phyloP scores from a whole-genome alignment of 169 alveolate species.

The Cardiosporidium cionae region DNA sequence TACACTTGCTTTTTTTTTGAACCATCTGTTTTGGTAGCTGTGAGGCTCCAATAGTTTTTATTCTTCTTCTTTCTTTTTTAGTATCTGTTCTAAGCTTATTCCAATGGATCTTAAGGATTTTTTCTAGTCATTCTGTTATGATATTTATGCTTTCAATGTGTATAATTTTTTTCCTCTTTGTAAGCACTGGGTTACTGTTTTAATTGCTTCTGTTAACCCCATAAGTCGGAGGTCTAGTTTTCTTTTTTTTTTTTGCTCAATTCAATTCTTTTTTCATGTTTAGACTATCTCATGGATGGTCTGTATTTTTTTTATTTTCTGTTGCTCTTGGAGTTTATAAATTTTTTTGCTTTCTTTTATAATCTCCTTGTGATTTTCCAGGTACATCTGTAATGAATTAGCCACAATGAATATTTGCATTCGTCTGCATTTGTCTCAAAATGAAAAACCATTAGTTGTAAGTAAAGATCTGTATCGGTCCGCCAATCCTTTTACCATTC shows the following conservation, averaged over 20 bases:
- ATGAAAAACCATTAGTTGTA: too few species aligned
- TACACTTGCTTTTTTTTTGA: too few species aligned
- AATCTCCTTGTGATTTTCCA: not conserved
- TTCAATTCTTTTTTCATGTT: not conserved
- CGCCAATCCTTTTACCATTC: too few species aligned
- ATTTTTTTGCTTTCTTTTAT: not conserved
- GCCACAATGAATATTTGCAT: constrained; percentile 35
- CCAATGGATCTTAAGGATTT: too few species aligned
- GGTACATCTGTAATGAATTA: constrained; percentile 32
- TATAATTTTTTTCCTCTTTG: too few species aligned
- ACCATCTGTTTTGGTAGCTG: too few species aligned
- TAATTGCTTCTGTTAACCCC: not conserved
- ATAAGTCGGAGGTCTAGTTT: not conserved
- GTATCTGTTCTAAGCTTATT: too few species aligned
- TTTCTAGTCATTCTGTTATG: too few species aligned
- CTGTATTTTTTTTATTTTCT: not conserved
- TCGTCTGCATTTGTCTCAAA: constrained; percentile 25
- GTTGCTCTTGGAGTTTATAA: not conserved
- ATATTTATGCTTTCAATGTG: too few species aligned
- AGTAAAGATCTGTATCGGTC: too few species aligned
- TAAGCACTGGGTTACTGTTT: not conserved
- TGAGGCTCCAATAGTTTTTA: too few species aligned
- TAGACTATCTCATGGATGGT: not conserved
- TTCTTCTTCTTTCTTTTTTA: too few species aligned
- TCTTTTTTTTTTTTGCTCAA: not conserved